phyloP scores from a whole-genome alignment of 352 stramenopile species.

The Phytopythium delawarense region DNA sequence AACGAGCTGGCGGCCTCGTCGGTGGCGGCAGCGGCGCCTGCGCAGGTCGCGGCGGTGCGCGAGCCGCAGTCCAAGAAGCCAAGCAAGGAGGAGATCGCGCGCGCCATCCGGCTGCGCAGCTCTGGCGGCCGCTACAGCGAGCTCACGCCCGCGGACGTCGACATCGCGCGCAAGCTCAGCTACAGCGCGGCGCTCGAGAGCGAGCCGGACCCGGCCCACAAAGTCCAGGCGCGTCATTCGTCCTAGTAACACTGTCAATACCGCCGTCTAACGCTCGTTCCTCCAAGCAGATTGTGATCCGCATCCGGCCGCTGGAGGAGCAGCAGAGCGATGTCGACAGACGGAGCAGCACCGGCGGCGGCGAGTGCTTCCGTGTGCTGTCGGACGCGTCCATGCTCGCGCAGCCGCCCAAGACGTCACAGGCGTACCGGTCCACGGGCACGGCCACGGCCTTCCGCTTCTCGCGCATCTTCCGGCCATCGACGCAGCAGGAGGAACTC shows the following conservation, averaged over 20 bases:
- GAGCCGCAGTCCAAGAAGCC: constrained; percentile 5
- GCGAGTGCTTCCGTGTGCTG: constrained; percentile 64
- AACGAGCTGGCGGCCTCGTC: background rate
- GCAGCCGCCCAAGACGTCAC: constrained; percentile 68
- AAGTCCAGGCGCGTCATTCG: constrained; percentile 16
- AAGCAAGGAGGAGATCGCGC: constrained; percentile 18
- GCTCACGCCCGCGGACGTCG: constrained; percentile 10
- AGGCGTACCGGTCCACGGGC: constrained; percentile 70
- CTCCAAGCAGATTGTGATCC: constrained; percentile 52
- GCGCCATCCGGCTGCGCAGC: constrained; percentile 19
- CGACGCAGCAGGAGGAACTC: constrained; percentile 86
- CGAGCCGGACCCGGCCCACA: constrained; percentile 13
- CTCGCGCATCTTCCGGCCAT: constrained; percentile 74
- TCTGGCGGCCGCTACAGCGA: constrained; percentile 9
- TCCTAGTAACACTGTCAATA: background rate
- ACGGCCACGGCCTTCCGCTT: constrained; percentile 80
- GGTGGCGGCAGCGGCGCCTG: background rate
- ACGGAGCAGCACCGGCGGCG: background rate
- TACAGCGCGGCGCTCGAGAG: constrained; percentile 49
- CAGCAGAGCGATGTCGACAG: background rate
- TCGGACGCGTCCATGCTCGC: constrained; percentile 60
- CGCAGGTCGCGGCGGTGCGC: background rate
- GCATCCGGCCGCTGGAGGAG: constrained; percentile 43
- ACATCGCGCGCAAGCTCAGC: constrained; percentile 54
- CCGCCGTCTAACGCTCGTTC: no score